Conservation (phyloP, 257 asterid species). For the Solanum pinnatisectum region DNA sequence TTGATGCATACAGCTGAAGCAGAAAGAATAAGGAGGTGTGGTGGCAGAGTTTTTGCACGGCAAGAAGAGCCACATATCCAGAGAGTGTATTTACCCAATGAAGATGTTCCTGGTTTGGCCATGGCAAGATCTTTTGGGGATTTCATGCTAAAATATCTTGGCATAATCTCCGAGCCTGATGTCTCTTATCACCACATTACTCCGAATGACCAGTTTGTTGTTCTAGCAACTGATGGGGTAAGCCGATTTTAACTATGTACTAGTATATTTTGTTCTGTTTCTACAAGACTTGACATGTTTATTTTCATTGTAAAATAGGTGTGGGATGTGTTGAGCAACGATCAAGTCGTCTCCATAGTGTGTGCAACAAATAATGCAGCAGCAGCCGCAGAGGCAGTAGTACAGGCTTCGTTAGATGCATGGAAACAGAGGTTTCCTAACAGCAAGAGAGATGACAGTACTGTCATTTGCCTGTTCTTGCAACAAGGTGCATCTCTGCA, state of each 20-base stretch:
- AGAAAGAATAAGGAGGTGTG: constrained; percentile 63
- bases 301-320: constrained; percentile 26
- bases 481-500: not conserved
- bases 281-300: not conserved
- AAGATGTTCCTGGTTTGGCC: constrained; percentile 78
- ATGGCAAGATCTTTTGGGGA: constrained; percentile 89
- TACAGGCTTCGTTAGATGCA: constrained; percentile 48
- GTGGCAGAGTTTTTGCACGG: constrained; percentile 59
- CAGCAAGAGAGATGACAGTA: constrained; percentile 65
- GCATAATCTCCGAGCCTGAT: constrained; percentile 61
- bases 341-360: constrained; percentile 43
- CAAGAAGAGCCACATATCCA: constrained; percentile 59
- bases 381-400: constrained; percentile 61
- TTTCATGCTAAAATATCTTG: constrained; percentile 53
- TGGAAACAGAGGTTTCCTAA: constrained; percentile 58
- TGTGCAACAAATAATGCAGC: constrained; percentile 30
- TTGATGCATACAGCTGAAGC: constrained; percentile 68
- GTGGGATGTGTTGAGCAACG: constrained; percentile 78
- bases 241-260: not conserved
- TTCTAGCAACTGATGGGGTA: constrained; percentile 88
- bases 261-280: not conserved
- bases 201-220: constrained; percentile 54
- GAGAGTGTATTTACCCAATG: constrained; percentile 74
- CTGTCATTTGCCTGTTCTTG: constrained; percentile 57
- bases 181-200: constrained; percentile 43